These are phyloP conservation scores for Setomelanomma holmii DNA, from an alignment of 2,329 filamentous ascomycete genomes.

Conservation along the genomic window DNA sequence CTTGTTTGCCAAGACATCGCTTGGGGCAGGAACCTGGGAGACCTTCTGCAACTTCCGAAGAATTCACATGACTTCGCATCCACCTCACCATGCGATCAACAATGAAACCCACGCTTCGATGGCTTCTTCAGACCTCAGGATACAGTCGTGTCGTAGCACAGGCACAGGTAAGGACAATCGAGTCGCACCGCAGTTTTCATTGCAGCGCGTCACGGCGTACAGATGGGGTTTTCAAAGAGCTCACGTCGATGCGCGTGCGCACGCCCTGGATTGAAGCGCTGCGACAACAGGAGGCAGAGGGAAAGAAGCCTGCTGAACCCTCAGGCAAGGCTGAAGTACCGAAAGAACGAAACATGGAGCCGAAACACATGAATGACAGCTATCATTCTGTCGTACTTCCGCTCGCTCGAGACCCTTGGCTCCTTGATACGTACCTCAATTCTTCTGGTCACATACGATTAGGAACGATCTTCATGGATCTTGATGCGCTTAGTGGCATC, in stretches of 20 bases:
- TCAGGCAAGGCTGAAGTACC: slow-evolving; percentile 45
- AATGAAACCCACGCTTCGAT: slow-evolving; percentile 27
- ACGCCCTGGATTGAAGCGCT: slow-evolving; percentile 75
- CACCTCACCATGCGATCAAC: slow-evolving; percentile 29
- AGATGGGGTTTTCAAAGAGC: slow-evolving; percentile 67
- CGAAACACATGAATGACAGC: slow-evolving; percentile 75
- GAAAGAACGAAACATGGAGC: slow-evolving; percentile 63
- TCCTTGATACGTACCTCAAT: slow-evolving; percentile 80
- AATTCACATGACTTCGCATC: slow-evolving; percentile 8
- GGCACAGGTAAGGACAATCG: not conserved
- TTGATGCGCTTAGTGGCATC: slow-evolving; percentile 78
- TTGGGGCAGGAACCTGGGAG: slow-evolving; percentile 13
- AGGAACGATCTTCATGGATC: slow-evolving; percentile 79
- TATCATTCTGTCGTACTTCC: slow-evolving; percentile 74
- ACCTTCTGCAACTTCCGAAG: slow-evolving; percentile 18
- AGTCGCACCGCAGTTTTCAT: slow-evolving; percentile 28
- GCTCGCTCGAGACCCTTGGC: slow-evolving; percentile 75
- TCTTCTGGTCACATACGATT: slow-evolving; percentile 75
- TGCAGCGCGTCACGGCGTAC: slow-evolving; percentile 44
- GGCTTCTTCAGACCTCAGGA: slow-evolving; percentile 10
- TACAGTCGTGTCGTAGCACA: slow-evolving; percentile 7
- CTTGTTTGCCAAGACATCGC: slow-evolving; percentile 26
- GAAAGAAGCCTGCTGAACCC: slow-evolving; percentile 35
- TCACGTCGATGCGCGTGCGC: slow-evolving; percentile 56
- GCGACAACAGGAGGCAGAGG: slow-evolving; percentile 56